phyloP scores from a whole-genome alignment of 1,284 basidiomycete species.

The Papiliotrema nemorosa region DNA sequence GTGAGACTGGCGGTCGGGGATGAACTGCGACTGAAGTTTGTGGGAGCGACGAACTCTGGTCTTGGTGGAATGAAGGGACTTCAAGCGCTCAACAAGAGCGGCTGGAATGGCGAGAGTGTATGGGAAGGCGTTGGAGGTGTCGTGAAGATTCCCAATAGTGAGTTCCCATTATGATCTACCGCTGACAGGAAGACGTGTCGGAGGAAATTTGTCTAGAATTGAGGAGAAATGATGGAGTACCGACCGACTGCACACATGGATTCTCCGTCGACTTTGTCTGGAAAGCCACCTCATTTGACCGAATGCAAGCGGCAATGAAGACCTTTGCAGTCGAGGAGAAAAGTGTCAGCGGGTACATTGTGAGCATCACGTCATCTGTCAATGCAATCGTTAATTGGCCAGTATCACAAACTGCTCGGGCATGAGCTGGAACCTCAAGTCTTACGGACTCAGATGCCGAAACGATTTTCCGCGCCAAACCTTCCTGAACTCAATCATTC shows the following conservation, averaged over 20 bases:
- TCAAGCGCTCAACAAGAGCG: constrained; percentile 20
- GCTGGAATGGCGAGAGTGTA: constrained; percentile 39
- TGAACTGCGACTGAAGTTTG: constrained; percentile 85
- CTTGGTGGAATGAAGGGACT: constrained; percentile 52
- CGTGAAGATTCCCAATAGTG: constrained; percentile 99
- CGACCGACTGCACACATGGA: constrained; percentile 88
- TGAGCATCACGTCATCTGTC: constrained; percentile 48
- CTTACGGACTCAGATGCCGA: constrained; percentile 71
- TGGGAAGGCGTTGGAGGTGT: constrained; percentile 97
- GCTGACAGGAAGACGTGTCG: constrained; percentile 69
- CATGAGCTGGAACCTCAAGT: constrained; percentile 92
- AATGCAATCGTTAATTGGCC: constrained; percentile 3
- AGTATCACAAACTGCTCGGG: constrained; percentile 97
- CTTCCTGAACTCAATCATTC: constrained; percentile 98
- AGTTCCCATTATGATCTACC: constrained; percentile 20
- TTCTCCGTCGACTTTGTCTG: constrained; percentile 98
- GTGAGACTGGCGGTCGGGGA: constrained; percentile 95
- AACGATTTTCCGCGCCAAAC: constrained; percentile 85
- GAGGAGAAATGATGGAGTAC: constrained; percentile 86
- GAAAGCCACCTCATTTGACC: constrained; percentile 98
- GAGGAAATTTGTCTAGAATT: constrained; percentile 97
- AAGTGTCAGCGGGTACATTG: constrained; percentile 97
- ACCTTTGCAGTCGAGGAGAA: constrained; percentile 99
- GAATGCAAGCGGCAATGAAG: constrained; percentile 99
- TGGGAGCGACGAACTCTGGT: constrained; percentile 59